Evolutionary conservation across 257 asterid species (phyloP).

Genomic region (Solanum chmielewskii): DNA sequence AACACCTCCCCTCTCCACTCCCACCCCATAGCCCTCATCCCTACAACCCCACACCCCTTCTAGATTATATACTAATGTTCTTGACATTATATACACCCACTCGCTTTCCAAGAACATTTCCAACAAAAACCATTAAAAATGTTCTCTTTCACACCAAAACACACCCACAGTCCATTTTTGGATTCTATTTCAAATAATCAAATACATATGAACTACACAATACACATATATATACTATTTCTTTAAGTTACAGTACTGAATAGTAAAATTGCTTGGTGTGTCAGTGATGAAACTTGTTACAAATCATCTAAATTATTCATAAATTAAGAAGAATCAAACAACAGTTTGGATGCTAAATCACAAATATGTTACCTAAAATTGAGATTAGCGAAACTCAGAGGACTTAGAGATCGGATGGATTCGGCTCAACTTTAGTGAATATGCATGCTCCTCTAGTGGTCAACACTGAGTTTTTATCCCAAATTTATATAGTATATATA

Average conservation of each 20-base stretch:
- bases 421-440: background rate
- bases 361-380: background rate
- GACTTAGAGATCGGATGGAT: background rate
- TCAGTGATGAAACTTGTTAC: background rate
- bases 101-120: background rate
- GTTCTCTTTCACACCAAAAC: background rate
- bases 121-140: background rate
- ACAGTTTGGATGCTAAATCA: background rate
- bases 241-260: background rate
- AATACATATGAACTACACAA: background rate
- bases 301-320: background rate
- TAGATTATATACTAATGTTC: background rate
- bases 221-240: background rate
- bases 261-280: background rate
- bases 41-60: background rate
- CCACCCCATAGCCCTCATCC: background rate
- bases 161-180: background rate
- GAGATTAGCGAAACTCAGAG: background rate
- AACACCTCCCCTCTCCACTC: background rate
- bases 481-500: background rate
- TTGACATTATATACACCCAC: background rate
- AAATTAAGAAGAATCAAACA: background rate
- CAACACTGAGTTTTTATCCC: background rate
- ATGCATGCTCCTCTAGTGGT: background rate
- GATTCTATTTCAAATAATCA: background rate